Base-by-base conservation (phyloP, 148 eudicot genomes). In the Dysphania ambrosioides region DNA sequence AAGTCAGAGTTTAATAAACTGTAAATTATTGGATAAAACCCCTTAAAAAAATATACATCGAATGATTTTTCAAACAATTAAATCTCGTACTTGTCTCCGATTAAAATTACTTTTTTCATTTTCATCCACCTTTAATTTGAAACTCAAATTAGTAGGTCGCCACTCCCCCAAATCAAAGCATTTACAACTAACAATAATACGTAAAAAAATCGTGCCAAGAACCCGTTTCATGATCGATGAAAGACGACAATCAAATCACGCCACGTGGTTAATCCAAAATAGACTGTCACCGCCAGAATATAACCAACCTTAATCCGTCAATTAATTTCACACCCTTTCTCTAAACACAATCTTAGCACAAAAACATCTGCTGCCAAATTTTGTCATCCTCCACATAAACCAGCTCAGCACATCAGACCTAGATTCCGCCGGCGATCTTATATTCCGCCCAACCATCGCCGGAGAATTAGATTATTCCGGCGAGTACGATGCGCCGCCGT, bases 371-470 rank as follows among this genome's bases (percentile, higher is more conserved):
- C 31, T 12, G 4, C 65, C 15, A 60, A 29, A 19, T 55, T 27
- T 36, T 65, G 41, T 35, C 68, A 61, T 61, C 34, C 65, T 16
- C 24, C 41, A 31, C 10, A 26, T 24, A 2, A 60, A 32, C 18
- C 7, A 56, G 55, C 75, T 72, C 65, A 59, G 19, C 49, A 32
- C 40, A 36, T 36, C 40, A 36, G 5, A 36, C 1, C 8, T 8
- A 72, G 47, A 63, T 12, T 72, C 6, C 73, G 44, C 80, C 75
- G 71, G 75, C 53, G 38, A 63, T 47, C 51, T 74, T 35, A 35
- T 21, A 32, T 73, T 61, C 78, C 78, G 83, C 81, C 62, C 75
- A 55, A 0, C 2, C 11, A n/a, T 66, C 64, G 62, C 75, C 64
- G 75, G 74, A 49, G 29, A 78, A 32, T 19, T 2, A 30, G 40